Evolutionary conservation across 441 rosid species (phyloP), one percentile per base, ranked within the genome.

Genomic region (Aquilaria agallochum): DNA sequence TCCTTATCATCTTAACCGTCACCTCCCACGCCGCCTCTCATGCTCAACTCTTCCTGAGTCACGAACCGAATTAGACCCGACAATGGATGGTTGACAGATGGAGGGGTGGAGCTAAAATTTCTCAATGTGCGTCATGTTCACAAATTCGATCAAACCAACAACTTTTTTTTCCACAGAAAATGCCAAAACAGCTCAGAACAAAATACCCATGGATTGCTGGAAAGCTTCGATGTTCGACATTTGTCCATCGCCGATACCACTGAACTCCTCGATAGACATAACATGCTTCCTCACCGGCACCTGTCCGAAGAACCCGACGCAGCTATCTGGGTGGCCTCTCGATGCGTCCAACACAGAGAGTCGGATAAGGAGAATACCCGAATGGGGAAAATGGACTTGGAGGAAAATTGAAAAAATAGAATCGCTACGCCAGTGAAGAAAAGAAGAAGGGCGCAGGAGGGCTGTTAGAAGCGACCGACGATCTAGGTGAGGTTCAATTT

Each of bases 221-320:
- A 94, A 94, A 73, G 89, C 68, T 47, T 67, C 86, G 9, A 97
- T 89, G 64, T 94, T 91, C 5, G 83, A 85, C 34, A 87, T 84
- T 53, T 54, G 64, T 0, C 97, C 97, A 47, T 94, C 99, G 6
- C 97, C 96, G 3, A 91, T 86, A 1, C 96, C 99, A 1, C 99
- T 96, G 74, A 91, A 94, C 27, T 94, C 92, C 33, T 57, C 55
- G 44, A 94, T 67, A 56, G 94, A 91, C 87, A 80, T 79, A 27
- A 78, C 89, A 50, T 77, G 69, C 71, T 73, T 71, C n/a, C 89
- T 82, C 67, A 45, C 62, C 13, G 73, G 77, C 52, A 76, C 67
- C 57, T 63, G 64, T 11, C 48, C 66, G 9, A 68, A 69, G 62
- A 88, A 78, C 33, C 76, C 80, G 50, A 66, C 70, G 42, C 95